Conservation (phyloP, 139 green algal genomes). For the Chlorella sorokiniana region DNA sequence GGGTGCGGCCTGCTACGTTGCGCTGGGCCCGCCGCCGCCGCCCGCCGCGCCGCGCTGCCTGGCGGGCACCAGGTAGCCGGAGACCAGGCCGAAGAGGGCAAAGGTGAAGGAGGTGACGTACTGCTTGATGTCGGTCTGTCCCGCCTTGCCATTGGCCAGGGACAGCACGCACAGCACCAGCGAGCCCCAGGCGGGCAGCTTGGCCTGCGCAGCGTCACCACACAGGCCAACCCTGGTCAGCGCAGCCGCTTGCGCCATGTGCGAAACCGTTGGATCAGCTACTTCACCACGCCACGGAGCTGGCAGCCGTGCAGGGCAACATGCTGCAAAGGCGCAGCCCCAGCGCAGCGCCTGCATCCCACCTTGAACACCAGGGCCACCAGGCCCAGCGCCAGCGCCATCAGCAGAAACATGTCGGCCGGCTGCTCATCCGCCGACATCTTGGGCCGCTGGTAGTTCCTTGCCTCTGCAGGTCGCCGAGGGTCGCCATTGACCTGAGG, state of each 20-base stretch:
- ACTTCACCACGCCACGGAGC: not conserved
- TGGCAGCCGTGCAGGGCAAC: not conserved
- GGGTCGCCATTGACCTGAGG: conserved; percentile 28
- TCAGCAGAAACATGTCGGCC: conserved; percentile 22
- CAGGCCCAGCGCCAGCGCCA: conserved; percentile 22
- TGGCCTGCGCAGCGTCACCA: conserved; percentile 6
- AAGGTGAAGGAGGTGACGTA: conserved; percentile 12
- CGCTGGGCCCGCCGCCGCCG: too few species aligned
- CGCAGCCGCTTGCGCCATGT: too few species aligned
- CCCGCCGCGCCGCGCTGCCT: not conserved
- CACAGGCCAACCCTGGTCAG: too few species aligned
- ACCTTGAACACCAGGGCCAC: conserved; percentile 21
- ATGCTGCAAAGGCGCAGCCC: not conserved
- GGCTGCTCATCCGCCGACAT: conserved; percentile 11
- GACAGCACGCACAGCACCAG: conserved; percentile 10
- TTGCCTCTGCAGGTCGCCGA: not conserved
- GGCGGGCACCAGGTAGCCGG: conserved; percentile 11
- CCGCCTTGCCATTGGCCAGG: conserved; percentile 21
- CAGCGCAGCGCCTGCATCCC: too few species aligned
- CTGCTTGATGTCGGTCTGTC: conserved; percentile 14
- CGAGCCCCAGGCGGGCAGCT: conserved; percentile 20
- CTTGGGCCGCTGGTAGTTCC: conserved; percentile 4
- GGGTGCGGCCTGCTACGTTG: too few species aligned
- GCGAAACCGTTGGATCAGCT: too few species aligned
- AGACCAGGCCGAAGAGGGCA: conserved; percentile 24